phyloP scores from a whole-genome alignment of 768 basidiomycete species.

The Boletellus ananiceps region DNA sequence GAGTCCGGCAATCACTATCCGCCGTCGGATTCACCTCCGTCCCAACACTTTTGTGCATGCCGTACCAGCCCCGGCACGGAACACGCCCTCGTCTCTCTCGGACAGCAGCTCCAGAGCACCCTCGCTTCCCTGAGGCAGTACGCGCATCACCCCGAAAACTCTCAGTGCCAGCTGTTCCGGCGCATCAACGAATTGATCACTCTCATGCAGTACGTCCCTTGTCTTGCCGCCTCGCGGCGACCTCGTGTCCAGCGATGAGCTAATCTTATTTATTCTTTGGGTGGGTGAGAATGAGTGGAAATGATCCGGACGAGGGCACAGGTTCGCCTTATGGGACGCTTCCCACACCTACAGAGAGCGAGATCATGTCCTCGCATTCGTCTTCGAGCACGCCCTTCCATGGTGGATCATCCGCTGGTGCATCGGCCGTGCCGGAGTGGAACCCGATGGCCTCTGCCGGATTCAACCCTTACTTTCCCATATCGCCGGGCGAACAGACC shows the following conservation, averaged over 20 bases:
- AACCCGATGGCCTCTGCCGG: constrained; percentile 48
- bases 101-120: constrained; percentile 59
- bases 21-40: constrained; percentile 27
- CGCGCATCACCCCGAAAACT: constrained; percentile 50
- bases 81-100: constrained; percentile 56
- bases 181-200: constrained; percentile 58
- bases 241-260: constrained; percentile 32
- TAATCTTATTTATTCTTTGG: constrained; percentile 17
- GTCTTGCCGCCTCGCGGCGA: constrained; percentile 27
- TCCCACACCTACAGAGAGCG: constrained; percentile 60
- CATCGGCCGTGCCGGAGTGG: constrained; percentile 53
- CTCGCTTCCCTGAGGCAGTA: constrained; percentile 56
- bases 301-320: constrained; percentile 45
- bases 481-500: constrained; percentile 48
- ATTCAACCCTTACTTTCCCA: constrained; percentile 69
- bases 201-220: constrained; percentile 58
- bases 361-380: constrained; percentile 46
- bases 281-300: constrained; percentile 40
- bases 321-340: constrained; percentile 50
- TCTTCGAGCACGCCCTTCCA: constrained; percentile 40
- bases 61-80: constrained; percentile 57
- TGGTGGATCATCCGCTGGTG: constrained; percentile 40
- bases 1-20: constrained; percentile 31
- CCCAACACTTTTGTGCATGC: constrained; percentile 53
- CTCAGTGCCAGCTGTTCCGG: constrained; percentile 52